A percentile compares a stretch with the other conserved stretches of the same genome.
phyloP scores from a whole-genome alignment of 1,139 yeast species.

The Protomyces pachydermus region DNA sequence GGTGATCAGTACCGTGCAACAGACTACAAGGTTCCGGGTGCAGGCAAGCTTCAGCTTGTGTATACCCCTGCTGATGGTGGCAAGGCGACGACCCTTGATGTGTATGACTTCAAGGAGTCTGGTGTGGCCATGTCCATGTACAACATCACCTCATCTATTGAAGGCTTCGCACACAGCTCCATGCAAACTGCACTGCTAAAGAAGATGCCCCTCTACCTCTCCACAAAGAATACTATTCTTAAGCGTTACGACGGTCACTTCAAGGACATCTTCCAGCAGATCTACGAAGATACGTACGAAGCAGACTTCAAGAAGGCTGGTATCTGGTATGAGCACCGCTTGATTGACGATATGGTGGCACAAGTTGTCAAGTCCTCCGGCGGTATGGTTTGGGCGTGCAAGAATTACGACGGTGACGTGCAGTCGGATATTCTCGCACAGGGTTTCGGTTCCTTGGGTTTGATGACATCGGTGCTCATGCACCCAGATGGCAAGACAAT shows the following conservation, averaged over 20 bases:
- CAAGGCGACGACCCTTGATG: conserved; percentile 53
- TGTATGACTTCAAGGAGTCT: conserved; percentile 65
- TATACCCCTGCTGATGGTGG: conserved; percentile 70
- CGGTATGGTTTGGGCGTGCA: conserved; percentile 90
- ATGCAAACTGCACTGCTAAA: conserved; percentile 80
- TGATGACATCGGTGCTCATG: conserved; percentile 90
- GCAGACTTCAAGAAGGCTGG: conserved; percentile 65
- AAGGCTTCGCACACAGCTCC: conserved; percentile 86
- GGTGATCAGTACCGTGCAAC: conserved; percentile 97
- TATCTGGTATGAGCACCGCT: conserved; percentile 92
- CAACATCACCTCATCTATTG: conserved; percentile 86
- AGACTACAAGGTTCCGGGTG: conserved; percentile 69
- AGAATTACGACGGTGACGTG: conserved; percentile 96
- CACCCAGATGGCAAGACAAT: conserved; percentile 95
- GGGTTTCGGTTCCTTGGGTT: conserved; percentile 92
- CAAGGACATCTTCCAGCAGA: conserved; percentile 82
- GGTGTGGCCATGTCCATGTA: conserved; percentile 94
- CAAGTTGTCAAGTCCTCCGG: conserved; percentile 95
- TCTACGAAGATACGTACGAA: conserved; percentile 69
- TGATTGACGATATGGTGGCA: conserved; percentile 97
- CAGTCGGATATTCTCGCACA: conserved; percentile 96
- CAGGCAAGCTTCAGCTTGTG: conserved; percentile 73
- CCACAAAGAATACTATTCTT: conserved; percentile 91
- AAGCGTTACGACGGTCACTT: conserved; percentile 91
- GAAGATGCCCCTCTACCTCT: conserved; percentile 70